Evolutionary conservation across 768 basidiomycete genomes (phyloP), one percentile per base, ranked within the genome.

Genomic region (Boletus rubescentipes): DNA sequence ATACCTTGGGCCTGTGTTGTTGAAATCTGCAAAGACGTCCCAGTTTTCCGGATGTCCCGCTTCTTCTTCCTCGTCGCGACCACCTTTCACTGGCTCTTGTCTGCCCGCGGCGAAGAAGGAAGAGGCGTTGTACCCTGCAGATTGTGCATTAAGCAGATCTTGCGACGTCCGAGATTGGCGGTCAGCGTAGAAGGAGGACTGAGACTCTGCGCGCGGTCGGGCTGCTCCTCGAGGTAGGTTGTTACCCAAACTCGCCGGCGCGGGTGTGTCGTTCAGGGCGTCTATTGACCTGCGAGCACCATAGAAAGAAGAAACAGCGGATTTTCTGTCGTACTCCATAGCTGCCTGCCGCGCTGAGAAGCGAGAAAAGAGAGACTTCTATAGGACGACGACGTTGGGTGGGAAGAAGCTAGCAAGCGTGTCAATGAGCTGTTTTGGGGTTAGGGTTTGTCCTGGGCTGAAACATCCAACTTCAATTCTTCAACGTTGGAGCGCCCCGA

Each of bases 1-100:
- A 62, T 93, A 93, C 51, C 80, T 76, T 20, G 90, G 91, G 2
- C 91, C 91, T 6, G 82, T 69, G 61, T 93, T 93, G 73, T 93
- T 93, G 71, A 93, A 93, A 72, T 93, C 91, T 20, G 91, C 89
- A 66, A 84, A 93, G 41, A 93, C 84, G 67, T 93, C 89, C 84
- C 88, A 92, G 32, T 76, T 75, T 15, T 72, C 75, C 39, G 73
- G 75, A 23, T 64, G 63, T n/a, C 63, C 68, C 9, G 60, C 69
- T 40, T 75, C 75, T 55, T 80, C 80, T 61, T 85, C 83, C 65
- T 91, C 90, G 59, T 91, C 89, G 50, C 78, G 73, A n/a, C 85
- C 88, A 9, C 84, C 86, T 66, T 89, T 90, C 58, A 91, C 69
- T 6, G 91, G 91, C 65, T 90, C 90, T 61, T 81, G 79, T 56